Evolutionary conservation across 805 yeast species (phyloP), one percentile per base, ranked within the genome.

Genomic region (Clavispora santaluciae): DNA sequence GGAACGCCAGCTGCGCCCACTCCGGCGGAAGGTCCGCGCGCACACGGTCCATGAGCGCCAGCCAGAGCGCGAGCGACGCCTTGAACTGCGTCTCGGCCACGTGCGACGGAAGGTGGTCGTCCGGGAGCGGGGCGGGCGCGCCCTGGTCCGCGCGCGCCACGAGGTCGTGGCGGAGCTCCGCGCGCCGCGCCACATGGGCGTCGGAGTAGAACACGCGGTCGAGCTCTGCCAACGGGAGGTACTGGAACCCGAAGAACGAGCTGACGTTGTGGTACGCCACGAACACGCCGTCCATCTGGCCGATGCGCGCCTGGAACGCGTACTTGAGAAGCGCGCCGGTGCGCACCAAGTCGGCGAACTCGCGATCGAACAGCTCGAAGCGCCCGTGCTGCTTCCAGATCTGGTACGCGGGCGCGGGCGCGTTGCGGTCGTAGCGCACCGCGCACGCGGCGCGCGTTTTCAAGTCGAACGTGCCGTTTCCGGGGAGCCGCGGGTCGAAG

Each of bases 231-330:
- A 90, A 64, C 1, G 95, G 90, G 22, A 91, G 58, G 59, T 91
- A 91, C 60, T 89, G 91, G 61, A 89, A 93, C 3, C 97, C 99
- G 62, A 91, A 87, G 51, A 90, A 76, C 36, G 79, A 68, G 22
- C 77, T 71, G 38, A 88, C 75, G 59, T 90, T 91, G 60, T 91
- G 99, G 60, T 82, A 91, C 0, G 96, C 96, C 12, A 91, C 72
- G 51, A 86, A 88, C 2, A 93, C 87, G 5, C 99, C 99, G 61
- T 90, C 97, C 98, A 93, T 91, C 53, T 85, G 81, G 3, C 98
- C 99, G 31, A 91, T 85, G 46, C 97, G 72, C 0, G 96, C 98
- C 61, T 93, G 98, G 49, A 91, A 70, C 2, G 86, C 76, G 56
- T 91, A 91, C 63, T 91, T 91, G 51, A 91, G 66, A 63, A 91